Conservation (phyloP, 2,329 filamentous ascomycete species). For the Cryphonectria parasitica region DNA sequence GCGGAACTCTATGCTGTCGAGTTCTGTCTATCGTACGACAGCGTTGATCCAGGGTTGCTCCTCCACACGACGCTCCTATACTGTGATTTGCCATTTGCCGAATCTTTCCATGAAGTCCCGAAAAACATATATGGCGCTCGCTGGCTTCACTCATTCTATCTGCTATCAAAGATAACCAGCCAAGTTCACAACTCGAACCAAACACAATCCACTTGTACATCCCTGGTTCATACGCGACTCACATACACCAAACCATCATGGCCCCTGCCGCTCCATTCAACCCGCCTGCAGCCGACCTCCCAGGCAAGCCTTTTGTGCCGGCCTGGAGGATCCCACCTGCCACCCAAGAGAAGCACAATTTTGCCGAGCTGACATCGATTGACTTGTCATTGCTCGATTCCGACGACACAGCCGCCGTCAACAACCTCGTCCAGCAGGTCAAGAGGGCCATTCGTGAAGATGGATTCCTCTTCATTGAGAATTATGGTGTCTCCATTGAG, state of each 20-base stretch:
- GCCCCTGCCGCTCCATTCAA: constrained; percentile 44
- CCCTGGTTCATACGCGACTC: background rate
- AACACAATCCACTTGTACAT: background rate
- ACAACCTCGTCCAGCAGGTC: constrained; percentile 46
- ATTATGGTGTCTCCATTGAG: constrained; percentile 53
- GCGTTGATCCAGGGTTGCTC: background rate
- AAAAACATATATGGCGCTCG: constrained; percentile 2
- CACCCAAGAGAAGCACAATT: constrained; percentile 49
- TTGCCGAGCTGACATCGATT: constrained; percentile 47
- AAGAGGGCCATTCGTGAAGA: constrained; percentile 48
- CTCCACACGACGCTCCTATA: background rate
- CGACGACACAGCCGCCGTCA: constrained; percentile 46
- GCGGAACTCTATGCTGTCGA: background rate
- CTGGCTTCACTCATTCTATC: background rate
- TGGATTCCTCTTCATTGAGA: constrained; percentile 52
- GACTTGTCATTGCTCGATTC: constrained; percentile 49
- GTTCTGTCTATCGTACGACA: background rate
- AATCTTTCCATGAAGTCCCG: background rate
- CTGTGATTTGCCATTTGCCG: background rate
- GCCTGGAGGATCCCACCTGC: constrained; percentile 49
- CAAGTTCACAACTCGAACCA: background rate
- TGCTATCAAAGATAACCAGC: background rate
- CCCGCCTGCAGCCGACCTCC: constrained; percentile 43
- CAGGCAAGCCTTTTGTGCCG: constrained; percentile 47
- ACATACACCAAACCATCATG: constrained; percentile 29